phyloP scores from a whole-genome alignment of 768 basidiomycete genomes.

The Boletus huronensis region DNA sequence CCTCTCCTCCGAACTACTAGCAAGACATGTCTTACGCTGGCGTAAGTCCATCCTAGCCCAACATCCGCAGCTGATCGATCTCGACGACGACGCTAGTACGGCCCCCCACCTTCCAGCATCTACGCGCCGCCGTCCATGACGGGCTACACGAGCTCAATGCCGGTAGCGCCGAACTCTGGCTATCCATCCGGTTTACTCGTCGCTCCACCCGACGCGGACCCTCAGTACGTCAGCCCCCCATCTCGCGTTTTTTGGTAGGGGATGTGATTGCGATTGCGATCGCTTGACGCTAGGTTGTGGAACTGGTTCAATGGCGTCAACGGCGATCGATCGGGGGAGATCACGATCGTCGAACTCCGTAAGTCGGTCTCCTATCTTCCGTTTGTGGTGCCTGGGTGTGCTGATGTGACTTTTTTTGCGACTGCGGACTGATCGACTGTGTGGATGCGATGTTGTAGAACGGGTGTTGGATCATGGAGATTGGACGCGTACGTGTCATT shows the following conservation, averaged over 20 bases:
- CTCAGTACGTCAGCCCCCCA: slow-evolving; percentile 50
- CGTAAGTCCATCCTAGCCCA: slow-evolving; percentile 9
- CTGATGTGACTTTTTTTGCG: background rate
- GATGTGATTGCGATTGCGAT: too few species aligned
- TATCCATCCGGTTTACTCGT: background rate
- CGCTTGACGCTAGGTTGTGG: slow-evolving; percentile 52
- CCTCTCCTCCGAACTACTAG: background rate
- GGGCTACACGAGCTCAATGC: background rate
- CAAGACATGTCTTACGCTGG: slow-evolving; percentile 18
- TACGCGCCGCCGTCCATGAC: background rate
- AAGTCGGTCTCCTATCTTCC: slow-evolving; percentile 24
- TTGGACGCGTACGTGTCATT: slow-evolving; percentile 60
- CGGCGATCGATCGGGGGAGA: slow-evolving; percentile 61
- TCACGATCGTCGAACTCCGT: slow-evolving; percentile 67
- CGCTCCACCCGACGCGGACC: slow-evolving; percentile 58
- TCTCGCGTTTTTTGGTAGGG: background rate
- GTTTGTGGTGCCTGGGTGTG: background rate
- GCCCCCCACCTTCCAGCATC: slow-evolving; percentile 7
- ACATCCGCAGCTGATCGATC: background rate
- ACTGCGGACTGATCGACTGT: background rate
- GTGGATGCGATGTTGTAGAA: background rate
- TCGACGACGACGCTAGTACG: background rate
- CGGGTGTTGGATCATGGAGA: slow-evolving; percentile 58
- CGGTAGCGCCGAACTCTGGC: background rate
- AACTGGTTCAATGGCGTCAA: slow-evolving; percentile 71